phyloP scores from a whole-genome alignment of 1,284 basidiomycete genomes.

The Gymnopus androsaceus region DNA sequence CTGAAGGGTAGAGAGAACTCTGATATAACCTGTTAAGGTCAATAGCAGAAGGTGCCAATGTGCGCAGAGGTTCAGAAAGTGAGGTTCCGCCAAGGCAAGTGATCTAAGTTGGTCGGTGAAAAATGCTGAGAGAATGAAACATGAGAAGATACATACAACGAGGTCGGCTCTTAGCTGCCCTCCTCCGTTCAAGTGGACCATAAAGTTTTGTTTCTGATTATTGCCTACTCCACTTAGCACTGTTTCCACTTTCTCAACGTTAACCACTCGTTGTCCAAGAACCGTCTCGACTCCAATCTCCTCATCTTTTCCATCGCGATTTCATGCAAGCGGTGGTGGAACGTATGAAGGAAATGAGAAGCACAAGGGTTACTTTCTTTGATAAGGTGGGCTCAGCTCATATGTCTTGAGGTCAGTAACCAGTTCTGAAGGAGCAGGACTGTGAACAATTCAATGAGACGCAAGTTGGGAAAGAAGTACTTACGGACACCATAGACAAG shows the following conservation, averaged over 20 bases:
- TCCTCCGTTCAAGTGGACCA: conserved; percentile 1
- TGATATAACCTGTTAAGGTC: conserved; percentile 7
- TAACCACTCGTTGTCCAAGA: conserved; percentile 2
- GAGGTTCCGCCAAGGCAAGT: conserved; percentile 4
- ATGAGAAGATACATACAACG: not conserved
- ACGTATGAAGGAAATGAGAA: conserved; percentile 9
- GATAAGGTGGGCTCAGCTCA: not conserved
- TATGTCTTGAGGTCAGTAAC: conserved; percentile 8
- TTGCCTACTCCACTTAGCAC: not conserved
- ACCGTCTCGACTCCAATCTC: conserved; percentile 6
- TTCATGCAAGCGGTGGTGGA: conserved; percentile 10
- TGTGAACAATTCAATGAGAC: not conserved
- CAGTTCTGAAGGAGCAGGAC: not conserved
- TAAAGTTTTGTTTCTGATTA: not conserved
- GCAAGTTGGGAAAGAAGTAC: not conserved
- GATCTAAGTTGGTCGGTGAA: not conserved
- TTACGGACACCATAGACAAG: conserved; percentile 14
- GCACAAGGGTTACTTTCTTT: conserved; percentile 14
- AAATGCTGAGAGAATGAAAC: not conserved
- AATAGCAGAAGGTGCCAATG: conserved; percentile 9
- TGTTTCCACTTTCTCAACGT: not conserved
- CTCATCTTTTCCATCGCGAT: conserved; percentile 1
- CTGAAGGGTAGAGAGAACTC: conserved; percentile 12
- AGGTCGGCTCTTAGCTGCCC: not conserved
- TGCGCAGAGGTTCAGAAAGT: conserved; percentile 9